These are phyloP conservation scores for Gossypium herbaceum DNA, from an alignment of 345 rosid genomes.

Conservation along the genomic window DNA sequence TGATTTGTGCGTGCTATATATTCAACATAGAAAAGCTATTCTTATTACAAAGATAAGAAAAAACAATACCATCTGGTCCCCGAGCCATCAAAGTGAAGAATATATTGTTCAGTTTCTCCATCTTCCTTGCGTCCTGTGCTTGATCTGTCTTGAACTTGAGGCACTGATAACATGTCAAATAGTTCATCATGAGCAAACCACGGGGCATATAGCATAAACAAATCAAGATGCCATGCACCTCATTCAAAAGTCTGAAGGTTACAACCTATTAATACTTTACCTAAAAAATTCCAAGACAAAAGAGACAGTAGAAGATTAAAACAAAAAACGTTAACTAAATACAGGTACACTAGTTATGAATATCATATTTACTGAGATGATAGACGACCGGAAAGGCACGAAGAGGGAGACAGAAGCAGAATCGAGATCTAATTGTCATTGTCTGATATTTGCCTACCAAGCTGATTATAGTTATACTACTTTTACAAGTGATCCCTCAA, in stretches of 20 bases:
- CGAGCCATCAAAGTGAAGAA: conserved; percentile 91
- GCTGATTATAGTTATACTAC: background rate
- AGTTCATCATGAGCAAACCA: conserved; percentile 7
- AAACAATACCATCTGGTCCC: conserved; percentile 75
- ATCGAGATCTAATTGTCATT: background rate
- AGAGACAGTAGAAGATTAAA: background rate
- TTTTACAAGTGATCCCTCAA: background rate
- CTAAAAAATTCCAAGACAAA: background rate
- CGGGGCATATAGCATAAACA: background rate
- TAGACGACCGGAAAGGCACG: background rate
- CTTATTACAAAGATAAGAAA: conserved; percentile 10
- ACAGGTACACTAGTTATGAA: background rate
- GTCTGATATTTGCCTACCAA: background rate
- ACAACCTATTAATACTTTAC: background rate
- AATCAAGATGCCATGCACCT: conserved; percentile 4
- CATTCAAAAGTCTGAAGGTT: background rate
- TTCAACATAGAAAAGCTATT: background rate
- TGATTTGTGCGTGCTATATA: background rate
- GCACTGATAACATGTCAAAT: conserved; percentile 44
- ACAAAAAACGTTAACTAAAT: background rate
- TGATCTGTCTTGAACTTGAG: conserved; percentile 98
- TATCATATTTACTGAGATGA: no score
- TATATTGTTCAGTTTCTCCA: conserved; percentile 93
- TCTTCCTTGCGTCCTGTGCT: conserved; percentile 96
- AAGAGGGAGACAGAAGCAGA: background rate